Evolutionary conservation across 768 basidiomycete species (phyloP), one percentile per base, ranked within the genome.

Genomic region (Mycena vulgaris): DNA sequence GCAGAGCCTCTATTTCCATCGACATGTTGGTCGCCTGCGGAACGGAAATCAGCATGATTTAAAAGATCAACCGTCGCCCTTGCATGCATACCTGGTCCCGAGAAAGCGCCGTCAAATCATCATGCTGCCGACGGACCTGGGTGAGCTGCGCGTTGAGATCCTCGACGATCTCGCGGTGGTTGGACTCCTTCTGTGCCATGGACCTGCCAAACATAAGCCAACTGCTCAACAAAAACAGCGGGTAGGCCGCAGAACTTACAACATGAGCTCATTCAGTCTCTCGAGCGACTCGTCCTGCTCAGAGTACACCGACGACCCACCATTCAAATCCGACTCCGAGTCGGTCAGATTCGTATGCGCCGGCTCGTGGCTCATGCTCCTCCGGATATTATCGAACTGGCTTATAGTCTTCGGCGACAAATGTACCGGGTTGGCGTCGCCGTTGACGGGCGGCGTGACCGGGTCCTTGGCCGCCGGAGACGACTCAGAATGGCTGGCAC

Each of bases 161-260:
- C 47, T 95, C 91, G 30, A 98, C 93, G 27, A 88, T 78, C 76
- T 97, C 95, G 39, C 90, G 89, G 78, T 99, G 97, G 37, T 90
- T 86, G 5, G 95, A 93, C 79, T 99, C 98, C 79, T 99, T 99
- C 83, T 95, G 93, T 3, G 97, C 97, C 97, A 99, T 98, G 3
- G 97, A 95, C 71, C 96, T 98, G 67, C 16, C 75, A 51, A 52
- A 45, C 13, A 69, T 69, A 49, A 67, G 76, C 39, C 66, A 69
- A 30, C 51, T 52, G 19, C 2, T 48, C 47, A 25, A 56, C 57
- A 47, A 68, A 74, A 55, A 63, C 35, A 51, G n/a, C n/a, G n/a
- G 27, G 11, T 5, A 47, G 35, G 39, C 33, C 23, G 62, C n/a
- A 63, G 16, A 45, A 83, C 94, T 75, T 76, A 97, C 94, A 93